A percentile compares a stretch with the other conserved stretches of the same genome.
These are phyloP conservation scores for Alternaria triticina DNA, from an alignment of 2,329 filamentous ascomycete genomes.

Conservation along the genomic window DNA sequence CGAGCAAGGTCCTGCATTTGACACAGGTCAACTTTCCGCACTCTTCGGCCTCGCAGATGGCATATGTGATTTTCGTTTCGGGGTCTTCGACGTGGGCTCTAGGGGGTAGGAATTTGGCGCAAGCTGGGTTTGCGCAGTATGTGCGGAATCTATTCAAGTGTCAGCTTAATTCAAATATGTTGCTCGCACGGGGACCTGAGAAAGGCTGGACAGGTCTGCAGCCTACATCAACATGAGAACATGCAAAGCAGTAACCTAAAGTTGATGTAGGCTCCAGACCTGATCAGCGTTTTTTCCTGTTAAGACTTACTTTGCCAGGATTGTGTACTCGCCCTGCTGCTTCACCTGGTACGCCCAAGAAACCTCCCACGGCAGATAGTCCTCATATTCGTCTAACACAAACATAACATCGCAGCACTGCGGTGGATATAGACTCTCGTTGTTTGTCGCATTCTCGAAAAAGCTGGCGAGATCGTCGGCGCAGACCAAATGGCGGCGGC, in stretches of 20 bases:
- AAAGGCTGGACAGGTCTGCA: no score
- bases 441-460: conserved; percentile 33
- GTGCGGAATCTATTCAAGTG: conserved; percentile 28
- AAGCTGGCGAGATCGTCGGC: conserved; percentile 25
- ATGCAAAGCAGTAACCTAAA: no score
- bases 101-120: conserved; percentile 33
- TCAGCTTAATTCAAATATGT: neutral
- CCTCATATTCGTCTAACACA: conserved; percentile 28
- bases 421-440: conserved; percentile 38
- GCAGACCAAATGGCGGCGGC: conserved; percentile 33
- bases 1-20: conserved; percentile 29
- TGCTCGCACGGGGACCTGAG: neutral
- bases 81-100: conserved; percentile 22
- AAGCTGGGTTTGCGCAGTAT: conserved; percentile 32
- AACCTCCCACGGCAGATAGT: conserved; percentile 26
- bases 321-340: conserved; percentile 37
- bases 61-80: conserved; percentile 20
- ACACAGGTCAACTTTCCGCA: conserved; percentile 34
- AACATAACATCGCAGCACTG: conserved; percentile 36
- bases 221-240: no score
- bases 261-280: neutral
- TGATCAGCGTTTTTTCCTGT: neutral
- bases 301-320: conserved; percentile 34
- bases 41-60: conserved; percentile 25
- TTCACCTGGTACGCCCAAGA: conserved; percentile 31